phyloP scores from a whole-genome alignment of 2,329 filamentous ascomycete genomes.

The Simplicillium aogashimaense region DNA sequence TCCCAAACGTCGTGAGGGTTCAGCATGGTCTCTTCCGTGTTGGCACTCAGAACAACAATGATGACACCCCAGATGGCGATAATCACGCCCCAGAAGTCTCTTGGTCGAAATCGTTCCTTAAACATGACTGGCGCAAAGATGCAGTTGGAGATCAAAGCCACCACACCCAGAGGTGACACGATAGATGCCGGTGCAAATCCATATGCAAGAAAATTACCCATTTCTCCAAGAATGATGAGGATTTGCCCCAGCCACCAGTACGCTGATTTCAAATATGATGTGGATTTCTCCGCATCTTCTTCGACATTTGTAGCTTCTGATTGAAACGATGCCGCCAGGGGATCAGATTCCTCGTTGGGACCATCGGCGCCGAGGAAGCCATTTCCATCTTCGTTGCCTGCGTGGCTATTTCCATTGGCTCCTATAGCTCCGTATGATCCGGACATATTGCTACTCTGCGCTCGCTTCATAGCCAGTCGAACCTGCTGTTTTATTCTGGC shows the following conservation, averaged over 20 bases:
- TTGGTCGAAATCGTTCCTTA: constrained; percentile 75
- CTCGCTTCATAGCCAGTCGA: constrained; percentile 40
- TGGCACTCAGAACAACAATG: constrained; percentile 85
- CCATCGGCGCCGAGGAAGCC: constrained; percentile 11
- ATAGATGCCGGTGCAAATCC: constrained; percentile 97
- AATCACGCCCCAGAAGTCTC: constrained; percentile 81
- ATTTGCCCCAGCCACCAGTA: constrained; percentile 96
- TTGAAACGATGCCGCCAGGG: constrained; percentile 39
- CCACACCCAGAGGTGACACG: constrained; percentile 92
- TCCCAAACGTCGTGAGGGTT: constrained; percentile 85
- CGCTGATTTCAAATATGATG: constrained; percentile 77
- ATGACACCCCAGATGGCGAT: constrained; percentile 83
- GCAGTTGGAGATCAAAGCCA: constrained; percentile 92
- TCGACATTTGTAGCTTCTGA: constrained; percentile 21
- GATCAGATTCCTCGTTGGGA: constrained; percentile 34
- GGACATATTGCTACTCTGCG: constrained; percentile 18
- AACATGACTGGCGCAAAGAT: constrained; percentile 91
- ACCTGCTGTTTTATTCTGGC: constrained; percentile 45
- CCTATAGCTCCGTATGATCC: constrained; percentile 24
- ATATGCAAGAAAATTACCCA: constrained; percentile 94
- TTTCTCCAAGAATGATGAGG: constrained; percentile 85
- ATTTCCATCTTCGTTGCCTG: constrained; percentile 21
- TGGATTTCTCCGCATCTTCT: constrained; percentile 27
- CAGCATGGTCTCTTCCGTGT: constrained; percentile 79
- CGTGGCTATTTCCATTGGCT: constrained; percentile 10